Conservation (phyloP, 1,139 yeast species). For the Lodderomyces parapsilosis region DNA sequence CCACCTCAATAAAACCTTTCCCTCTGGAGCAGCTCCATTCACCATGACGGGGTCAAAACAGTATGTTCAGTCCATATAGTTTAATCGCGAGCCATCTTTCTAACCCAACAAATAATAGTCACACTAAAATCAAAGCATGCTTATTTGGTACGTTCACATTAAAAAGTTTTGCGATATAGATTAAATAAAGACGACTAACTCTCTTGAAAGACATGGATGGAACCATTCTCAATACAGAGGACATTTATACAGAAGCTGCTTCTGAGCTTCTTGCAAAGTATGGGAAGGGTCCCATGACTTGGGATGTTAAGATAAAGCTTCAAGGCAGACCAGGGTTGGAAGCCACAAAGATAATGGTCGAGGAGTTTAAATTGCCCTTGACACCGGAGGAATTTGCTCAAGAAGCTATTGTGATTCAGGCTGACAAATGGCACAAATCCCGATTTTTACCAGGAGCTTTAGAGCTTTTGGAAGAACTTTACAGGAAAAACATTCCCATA, state of each 20-base stretch:
- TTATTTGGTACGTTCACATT: constrained; percentile 60
- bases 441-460: constrained; percentile 81
- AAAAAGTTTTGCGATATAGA: not conserved
- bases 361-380: constrained; percentile 64
- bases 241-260: constrained; percentile 76
- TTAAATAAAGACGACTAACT: constrained; percentile 15
- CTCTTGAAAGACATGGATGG: constrained; percentile 83
- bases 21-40: not conserved
- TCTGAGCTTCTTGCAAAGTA: constrained; percentile 62
- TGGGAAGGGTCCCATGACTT: constrained; percentile 77
- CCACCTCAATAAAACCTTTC: not conserved
- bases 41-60: constrained; percentile 1
- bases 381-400: constrained; percentile 61
- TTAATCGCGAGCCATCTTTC: not conserved
- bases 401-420: constrained; percentile 55
- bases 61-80: not conserved
- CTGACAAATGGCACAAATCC: constrained; percentile 59
- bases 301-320: constrained; percentile 83
- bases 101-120: constrained; percentile 9
- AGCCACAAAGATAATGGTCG: constrained; percentile 59
- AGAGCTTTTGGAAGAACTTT: constrained; percentile 58
- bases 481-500: constrained; percentile 57
- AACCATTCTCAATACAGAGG: constrained; percentile 85
- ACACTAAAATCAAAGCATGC: constrained; percentile 62
- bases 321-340: constrained; percentile 90